Base-by-base conservation (phyloP, 179 eudicot species). In the Drosera spatulata region DNA sequence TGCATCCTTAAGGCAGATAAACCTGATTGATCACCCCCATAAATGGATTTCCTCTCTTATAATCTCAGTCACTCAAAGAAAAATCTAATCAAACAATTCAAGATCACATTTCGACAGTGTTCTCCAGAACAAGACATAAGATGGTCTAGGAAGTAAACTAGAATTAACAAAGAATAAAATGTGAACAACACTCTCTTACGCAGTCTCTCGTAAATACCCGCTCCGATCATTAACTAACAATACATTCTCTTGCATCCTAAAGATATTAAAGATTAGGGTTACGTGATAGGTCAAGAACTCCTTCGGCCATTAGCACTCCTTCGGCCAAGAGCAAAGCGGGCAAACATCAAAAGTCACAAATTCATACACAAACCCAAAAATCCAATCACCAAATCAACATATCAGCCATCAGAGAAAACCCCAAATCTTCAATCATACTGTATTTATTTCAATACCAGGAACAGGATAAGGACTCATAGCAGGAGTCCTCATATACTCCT, bases 401-500 rank as follows among this genome's bases (percentile, higher is more conserved):
- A 22, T 22, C 33, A 22, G 33, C 1, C 33, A 22, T 22, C 33
- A 22, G 33, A 22, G 33, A 22, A 22, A 22, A 22, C 1, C 33
- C 33, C 33, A 22, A 22, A 22, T 22, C 33, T 22, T 22, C 33
- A 22, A 22, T 22, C 33, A 22, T 22, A 22, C 33, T 22, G 33
- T 22, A 22, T 22, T 22, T 22, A 61, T 13, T 39, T 8, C 53
- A 59, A 53, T 66, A 89, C 99, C 96, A 63, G 99, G 99, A 37
- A 93, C 95, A 10, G 81, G 80, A 55, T 64, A 72, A 49, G 85
- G 76, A 57, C 99, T 89, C 49, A 54, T 52, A 38, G 88, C 79
- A 15, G 47, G 73, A 45, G 94, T 93, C 61, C 75, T 89, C 48
- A 73, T 74, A 63, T 86, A 93, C 44, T 86, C 97, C 51, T 89